Evolutionary conservation across 139 green algal genomes (phyloP).

Genomic region (Chlamydomonas eustigma): DNA sequence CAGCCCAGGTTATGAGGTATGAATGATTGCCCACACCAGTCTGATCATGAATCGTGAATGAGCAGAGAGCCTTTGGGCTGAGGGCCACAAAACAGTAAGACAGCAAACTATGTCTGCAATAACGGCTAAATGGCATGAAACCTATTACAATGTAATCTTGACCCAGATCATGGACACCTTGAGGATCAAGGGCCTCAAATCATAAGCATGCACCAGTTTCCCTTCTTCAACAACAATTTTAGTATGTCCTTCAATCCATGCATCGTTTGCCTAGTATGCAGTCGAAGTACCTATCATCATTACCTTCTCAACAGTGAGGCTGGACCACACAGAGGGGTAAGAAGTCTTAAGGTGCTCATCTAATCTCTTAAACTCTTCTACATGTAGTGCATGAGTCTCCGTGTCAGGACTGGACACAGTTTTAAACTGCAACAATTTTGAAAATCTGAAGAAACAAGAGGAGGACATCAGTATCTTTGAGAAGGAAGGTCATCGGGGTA

Average conservation of each 20-base stretch:
- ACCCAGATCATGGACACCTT: no score
- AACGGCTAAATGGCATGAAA: no score
- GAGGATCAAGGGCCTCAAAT: no score
- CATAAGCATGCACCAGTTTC: no score
- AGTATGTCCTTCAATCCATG: no score
- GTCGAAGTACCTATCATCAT: not conserved
- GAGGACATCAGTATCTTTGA: not conserved
- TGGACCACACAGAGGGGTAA: not conserved
- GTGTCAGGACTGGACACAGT: not conserved
- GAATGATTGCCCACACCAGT: not conserved
- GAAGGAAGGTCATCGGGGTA: no score
- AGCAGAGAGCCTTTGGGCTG: no score
- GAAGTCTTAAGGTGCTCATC: not conserved
- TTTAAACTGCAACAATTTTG: not conserved
- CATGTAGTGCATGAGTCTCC: not conserved
- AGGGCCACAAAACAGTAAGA: no score
- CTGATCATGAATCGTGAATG: not conserved
- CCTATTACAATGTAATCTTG: no score
- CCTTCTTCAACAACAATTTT: no score
- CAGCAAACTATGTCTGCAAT: no score
- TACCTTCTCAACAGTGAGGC: not conserved
- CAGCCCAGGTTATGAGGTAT: constrained; percentile 6
- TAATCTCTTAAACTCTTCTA: not conserved
- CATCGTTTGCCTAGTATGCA: no score
- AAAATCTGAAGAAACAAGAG: not conserved